A percentile compares a stretch with the other conserved stretches of the same genome.
Evolutionary conservation across 371 early-diverging fungal genomes (phyloP).

Genomic region (Batrachochytrium dendrobatidis): DNA sequence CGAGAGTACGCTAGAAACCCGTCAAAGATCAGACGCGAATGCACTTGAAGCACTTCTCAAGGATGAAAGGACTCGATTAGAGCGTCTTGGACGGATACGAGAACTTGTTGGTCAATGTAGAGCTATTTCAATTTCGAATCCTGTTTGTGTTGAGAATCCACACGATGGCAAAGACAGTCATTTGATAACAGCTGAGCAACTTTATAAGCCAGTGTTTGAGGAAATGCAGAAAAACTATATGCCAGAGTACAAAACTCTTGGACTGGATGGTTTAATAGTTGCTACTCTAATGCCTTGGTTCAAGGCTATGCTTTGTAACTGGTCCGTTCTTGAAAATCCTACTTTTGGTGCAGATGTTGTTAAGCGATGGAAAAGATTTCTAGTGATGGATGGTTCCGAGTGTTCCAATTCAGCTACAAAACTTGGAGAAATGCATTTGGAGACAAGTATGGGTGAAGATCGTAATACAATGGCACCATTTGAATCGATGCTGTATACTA

Average conservation of each 20-base stretch:
- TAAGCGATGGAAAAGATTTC: conserved; percentile 25
- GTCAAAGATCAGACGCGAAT: conserved; percentile 19
- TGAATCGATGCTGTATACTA: conserved; percentile 65
- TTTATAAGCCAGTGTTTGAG: conserved; percentile 43
- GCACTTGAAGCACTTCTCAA: conserved; percentile 33
- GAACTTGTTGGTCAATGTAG: conserved; percentile 45
- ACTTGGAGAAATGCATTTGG: too few species aligned
- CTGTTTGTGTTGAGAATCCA: too few species aligned
- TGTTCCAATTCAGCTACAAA: background rate
- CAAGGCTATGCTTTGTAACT: conserved; percentile 43
- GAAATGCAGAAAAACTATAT: conserved; percentile 32
- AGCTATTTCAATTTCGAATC: conserved; percentile 27
- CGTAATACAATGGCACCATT: conserved; percentile 58
- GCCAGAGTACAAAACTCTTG: conserved; percentile 45
- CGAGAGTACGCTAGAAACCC: conserved; percentile 10
- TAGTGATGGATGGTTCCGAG: conserved; percentile 11
- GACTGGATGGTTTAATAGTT: conserved; percentile 62
- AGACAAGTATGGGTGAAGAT: conserved; percentile 4
- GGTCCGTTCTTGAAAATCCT: conserved; percentile 65
- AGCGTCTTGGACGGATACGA: conserved; percentile 37
- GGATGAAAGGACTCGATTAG: conserved; percentile 34
- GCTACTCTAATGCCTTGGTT: conserved; percentile 55
- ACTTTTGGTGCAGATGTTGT: conserved; percentile 46
- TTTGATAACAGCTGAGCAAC: too few species aligned
- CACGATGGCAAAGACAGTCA: too few species aligned